phyloP scores from a whole-genome alignment of 192 early-diverging fungal species.

The Dissophora ornata region DNA sequence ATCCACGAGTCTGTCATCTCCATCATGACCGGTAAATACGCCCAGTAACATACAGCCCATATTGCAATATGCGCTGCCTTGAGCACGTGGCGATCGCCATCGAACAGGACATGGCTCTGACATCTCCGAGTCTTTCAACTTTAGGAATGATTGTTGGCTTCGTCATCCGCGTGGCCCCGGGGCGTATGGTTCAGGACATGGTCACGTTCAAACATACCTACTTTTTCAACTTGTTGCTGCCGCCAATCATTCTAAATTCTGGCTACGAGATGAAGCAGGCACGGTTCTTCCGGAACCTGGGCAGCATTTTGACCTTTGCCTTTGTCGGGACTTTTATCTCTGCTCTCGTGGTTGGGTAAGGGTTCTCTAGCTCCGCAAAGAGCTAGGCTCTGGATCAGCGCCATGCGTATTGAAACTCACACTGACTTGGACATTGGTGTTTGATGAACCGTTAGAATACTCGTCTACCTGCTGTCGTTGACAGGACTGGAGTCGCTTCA shows the following conservation, averaged over 20 bases:
- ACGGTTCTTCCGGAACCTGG: conserved; percentile 88
- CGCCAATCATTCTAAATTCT: conserved; percentile 97
- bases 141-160: conserved; percentile 78
- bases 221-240: conserved; percentile 97
- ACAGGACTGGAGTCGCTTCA: conserved; percentile 76
- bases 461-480: conserved; percentile 76
- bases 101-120: no score
- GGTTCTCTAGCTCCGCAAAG: no score
- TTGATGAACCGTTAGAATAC: conserved; percentile 63
- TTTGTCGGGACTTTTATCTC: conserved; percentile 93
- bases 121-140: no score
- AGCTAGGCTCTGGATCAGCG: no score
- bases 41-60: no score
- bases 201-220: conserved; percentile 91
- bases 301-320: conserved; percentile 92
- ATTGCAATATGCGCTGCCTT: no score
- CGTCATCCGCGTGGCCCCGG: conserved; percentile 67
- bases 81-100: no score
- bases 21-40: conserved; percentile 80
- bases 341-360: conserved; percentile 87
- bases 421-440: no score
- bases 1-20: conserved; percentile 97
- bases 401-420: no score
- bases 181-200: conserved; percentile 74
- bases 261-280: conserved; percentile 95